These are phyloP conservation scores for Platismatia glauca DNA, from an alignment of 495 filamentous ascomycete genomes.

Conservation along the genomic window DNA sequence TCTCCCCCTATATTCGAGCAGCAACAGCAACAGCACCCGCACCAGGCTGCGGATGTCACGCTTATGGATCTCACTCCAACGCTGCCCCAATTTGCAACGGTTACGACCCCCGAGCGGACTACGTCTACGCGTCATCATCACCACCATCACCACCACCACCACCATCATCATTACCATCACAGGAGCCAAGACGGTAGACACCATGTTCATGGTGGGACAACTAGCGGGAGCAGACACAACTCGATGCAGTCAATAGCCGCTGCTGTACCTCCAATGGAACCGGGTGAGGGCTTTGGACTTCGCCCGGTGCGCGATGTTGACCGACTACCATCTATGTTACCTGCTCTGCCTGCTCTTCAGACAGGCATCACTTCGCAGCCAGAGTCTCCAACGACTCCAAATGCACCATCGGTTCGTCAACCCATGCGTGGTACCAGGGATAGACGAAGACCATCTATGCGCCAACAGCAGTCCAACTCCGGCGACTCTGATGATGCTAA, in stretches of 20 bases:
- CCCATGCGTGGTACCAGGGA: conserved; percentile 31
- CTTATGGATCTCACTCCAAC: conserved; percentile 55
- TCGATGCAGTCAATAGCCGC: conserved; percentile 59
- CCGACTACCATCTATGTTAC: conserved; percentile 48
- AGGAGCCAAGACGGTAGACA: conserved; percentile 53
- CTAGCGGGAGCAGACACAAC: conserved; percentile 39
- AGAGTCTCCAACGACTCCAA: conserved; percentile 85
- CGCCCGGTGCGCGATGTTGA: conserved; percentile 80
- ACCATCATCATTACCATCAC: conserved; percentile 52
- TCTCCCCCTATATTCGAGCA: conserved; percentile 35
- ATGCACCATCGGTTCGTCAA: conserved; percentile 52
- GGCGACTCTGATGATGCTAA: conserved; percentile 83
- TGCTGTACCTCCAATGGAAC: conserved; percentile 64
- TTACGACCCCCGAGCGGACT: conserved; percentile 66
- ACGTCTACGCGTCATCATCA: conserved; percentile 48
- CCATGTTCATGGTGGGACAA: conserved; percentile 23
- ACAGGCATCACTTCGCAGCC: conserved; percentile 75
- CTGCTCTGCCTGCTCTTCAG: conserved; percentile 64
- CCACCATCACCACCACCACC: conserved; percentile 38
- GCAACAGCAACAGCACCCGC: conserved; percentile 22
- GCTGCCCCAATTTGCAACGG: conserved; percentile 55
- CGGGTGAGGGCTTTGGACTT: conserved; percentile 62
- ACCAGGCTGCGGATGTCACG: conserved; percentile 40
- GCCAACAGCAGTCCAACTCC: conserved; percentile 77
- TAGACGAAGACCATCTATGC: conserved; percentile 65